phyloP scores from a whole-genome alignment of 2,329 filamentous ascomycete genomes.

The Epichloe amarillans region DNA sequence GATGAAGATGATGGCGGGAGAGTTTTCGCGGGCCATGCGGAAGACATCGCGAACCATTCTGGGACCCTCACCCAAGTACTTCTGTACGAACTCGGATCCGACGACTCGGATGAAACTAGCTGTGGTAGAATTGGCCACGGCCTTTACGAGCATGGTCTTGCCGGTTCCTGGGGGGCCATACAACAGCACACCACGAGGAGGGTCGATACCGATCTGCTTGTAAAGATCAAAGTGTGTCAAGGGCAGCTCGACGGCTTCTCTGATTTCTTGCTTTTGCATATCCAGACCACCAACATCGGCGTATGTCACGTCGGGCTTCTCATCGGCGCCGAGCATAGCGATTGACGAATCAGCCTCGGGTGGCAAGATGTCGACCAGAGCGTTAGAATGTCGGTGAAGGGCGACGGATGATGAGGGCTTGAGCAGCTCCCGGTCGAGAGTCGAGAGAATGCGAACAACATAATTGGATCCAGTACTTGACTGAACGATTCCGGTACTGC shows the following conservation, averaged over 20 bases:
- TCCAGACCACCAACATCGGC: slow-evolving; percentile 94
- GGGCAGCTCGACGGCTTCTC: slow-evolving; percentile 92
- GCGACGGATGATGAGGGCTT: slow-evolving; percentile 97
- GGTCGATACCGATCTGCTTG: slow-evolving; percentile 98
- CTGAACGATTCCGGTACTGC: slow-evolving; percentile 95
- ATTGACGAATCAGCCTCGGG: slow-evolving; percentile 98
- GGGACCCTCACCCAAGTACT: slow-evolving; percentile 93
- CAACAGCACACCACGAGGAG: slow-evolving; percentile 85
- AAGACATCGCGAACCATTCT: slow-evolving; percentile 99
- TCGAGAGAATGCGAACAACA: slow-evolving; percentile 94
- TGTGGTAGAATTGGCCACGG: slow-evolving; percentile 94
- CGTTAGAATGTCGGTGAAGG: slow-evolving; percentile 95
- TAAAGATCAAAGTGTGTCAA: slow-evolving; percentile 97
- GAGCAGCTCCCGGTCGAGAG: slow-evolving; percentile 92
- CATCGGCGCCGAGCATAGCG: slow-evolving; percentile 89
- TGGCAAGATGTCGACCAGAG: slow-evolving; percentile 95
- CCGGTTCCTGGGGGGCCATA: slow-evolving; percentile 97
- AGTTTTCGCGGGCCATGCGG: slow-evolving; percentile 97
- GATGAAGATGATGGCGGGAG: slow-evolving; percentile 97
- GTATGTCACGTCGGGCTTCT: slow-evolving; percentile 97
- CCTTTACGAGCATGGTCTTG: slow-evolving; percentile 97
- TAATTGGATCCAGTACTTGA: slow-evolving; percentile 98
- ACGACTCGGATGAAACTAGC: slow-evolving; percentile 98
- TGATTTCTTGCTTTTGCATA: slow-evolving; percentile 99
- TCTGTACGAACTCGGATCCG: slow-evolving; percentile 96